phyloP scores from a whole-genome alignment of 805 yeast genomes.

The Cyberlindnera meyerae region DNA sequence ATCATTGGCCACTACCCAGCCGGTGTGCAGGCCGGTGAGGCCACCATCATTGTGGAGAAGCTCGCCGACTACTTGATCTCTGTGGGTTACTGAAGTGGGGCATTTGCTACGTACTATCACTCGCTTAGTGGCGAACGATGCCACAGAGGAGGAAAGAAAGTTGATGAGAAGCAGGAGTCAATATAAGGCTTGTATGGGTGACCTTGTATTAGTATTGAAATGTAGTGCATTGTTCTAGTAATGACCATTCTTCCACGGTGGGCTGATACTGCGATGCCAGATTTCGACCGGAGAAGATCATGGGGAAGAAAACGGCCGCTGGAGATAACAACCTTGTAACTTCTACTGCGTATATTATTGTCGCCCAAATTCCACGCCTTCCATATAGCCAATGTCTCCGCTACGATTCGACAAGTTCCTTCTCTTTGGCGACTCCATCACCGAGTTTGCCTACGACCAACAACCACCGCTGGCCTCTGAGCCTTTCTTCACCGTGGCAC shows the following conservation, averaged over 20 bases:
- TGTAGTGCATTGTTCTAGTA: too few species aligned
- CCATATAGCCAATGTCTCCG: not conserved
- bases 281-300: too few species aligned
- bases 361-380: not conserved
- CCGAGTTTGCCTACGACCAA: conserved; percentile 46
- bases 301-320: not conserved
- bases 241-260: too few species aligned
- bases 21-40: conserved; percentile 90
- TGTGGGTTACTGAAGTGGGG: conserved; percentile 60
- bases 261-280: too few species aligned
- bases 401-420: conserved; percentile 39
- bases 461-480: conserved; percentile 21
- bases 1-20: conserved; percentile 92
- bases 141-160: too few species aligned
- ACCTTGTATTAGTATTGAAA: too few species aligned
- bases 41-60: conserved; percentile 90
- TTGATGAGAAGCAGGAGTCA: too few species aligned
- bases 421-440: conserved; percentile 69
- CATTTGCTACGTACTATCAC: too few species aligned
- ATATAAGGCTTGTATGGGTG: too few species aligned
- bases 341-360: too few species aligned
- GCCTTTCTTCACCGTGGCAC: conserved; percentile 43
- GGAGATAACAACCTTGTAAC: too few species aligned
- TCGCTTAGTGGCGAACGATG: too few species aligned
- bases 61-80: conserved; percentile 91